Base-by-base conservation (phyloP, 176 grass and related monocot species). In the Aegilops speltoides region DNA sequence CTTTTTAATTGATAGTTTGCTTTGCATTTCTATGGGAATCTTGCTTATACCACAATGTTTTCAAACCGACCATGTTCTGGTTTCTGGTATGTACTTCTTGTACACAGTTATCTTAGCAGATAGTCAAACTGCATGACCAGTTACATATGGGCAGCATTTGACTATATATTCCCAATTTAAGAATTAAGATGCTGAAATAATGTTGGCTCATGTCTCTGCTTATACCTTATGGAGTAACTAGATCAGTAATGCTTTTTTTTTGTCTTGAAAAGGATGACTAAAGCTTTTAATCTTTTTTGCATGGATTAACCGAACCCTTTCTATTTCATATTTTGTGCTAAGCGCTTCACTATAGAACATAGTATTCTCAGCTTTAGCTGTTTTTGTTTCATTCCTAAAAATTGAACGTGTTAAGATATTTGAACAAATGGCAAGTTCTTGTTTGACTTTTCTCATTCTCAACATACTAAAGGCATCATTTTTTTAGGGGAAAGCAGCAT, bases 361-460 rank as follows among this genome's bases (percentile, higher is more conserved):
- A n/a, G 46, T 78, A 88, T 62, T 54, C 66, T 46, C 66, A 43
- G 28, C 10, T 56, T 79, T 74, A 16, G 29, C 32, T 75, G 25
- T 77, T 87, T 81, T 76, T 76, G n/a, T 52, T 82, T 64, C 46
- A 31, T 24, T 80, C 10, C 56, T 80, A 73, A 84, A 79, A 57
- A 68, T 40, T 73, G 19, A 31, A 56, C 22, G 20, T 29, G 22
- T 73, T 38, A 46, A 25, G 34, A 64, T 56, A 24, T 79, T 82
- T 43, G 28, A 17, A 6, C 16, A 60, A 73, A 19, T 67, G 56
- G 1, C 29, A 33, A 79, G 17, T 67, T 81, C 31, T 68, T 3
- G 34, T 73, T 56, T 37, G 25, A 25, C 40, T 26, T 14, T 17
- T 85, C 46, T 76, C 48, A 76, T 46, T 16, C 15, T 82, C 45